phyloP scores from a whole-genome alignment of 139 green algal species.

The Pseudopediastrum boryanum region DNA sequence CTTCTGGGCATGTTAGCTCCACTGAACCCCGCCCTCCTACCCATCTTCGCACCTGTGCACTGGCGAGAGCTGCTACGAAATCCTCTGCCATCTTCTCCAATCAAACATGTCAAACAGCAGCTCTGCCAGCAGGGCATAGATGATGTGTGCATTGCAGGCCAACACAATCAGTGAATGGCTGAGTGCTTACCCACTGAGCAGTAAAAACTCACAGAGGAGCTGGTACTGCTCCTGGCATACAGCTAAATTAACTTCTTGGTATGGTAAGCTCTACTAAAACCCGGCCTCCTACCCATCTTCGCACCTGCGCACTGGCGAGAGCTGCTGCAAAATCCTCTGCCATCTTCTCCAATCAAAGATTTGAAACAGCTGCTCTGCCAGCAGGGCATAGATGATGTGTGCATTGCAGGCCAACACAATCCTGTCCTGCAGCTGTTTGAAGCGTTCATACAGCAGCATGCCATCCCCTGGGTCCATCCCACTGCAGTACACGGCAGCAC shows the following conservation, averaged over 20 bases:
- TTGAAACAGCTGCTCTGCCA: slow-evolving; percentile 16
- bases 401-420: slow-evolving; percentile 9
- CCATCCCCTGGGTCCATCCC: slow-evolving; percentile 14
- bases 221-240: too few relatives aligned
- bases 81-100: slow-evolving; percentile 5
- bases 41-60: slow-evolving; percentile 22
- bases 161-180: too few relatives aligned
- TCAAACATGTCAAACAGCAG: slow-evolving; percentile 27
- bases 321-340: background rate
- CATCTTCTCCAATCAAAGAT: slow-evolving; percentile 30
- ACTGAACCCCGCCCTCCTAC: too few relatives aligned
- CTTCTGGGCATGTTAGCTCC: too few relatives aligned
- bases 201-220: too few relatives aligned
- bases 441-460: slow-evolving; percentile 28
- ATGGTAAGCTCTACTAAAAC: too few relatives aligned
- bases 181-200: too few relatives aligned
- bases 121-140: slow-evolving; percentile 28
- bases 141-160: slow-evolving; percentile 15
- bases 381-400: slow-evolving; percentile 31
- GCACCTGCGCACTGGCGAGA: slow-evolving; percentile 9
- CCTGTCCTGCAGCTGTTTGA: slow-evolving; percentile 2
- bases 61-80: background rate
- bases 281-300: too few relatives aligned
- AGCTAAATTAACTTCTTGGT: too few relatives aligned
- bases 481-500: slow-evolving; percentile 15